Base-by-base conservation (phyloP, 306 rosid species). In the Senna tora region DNA sequence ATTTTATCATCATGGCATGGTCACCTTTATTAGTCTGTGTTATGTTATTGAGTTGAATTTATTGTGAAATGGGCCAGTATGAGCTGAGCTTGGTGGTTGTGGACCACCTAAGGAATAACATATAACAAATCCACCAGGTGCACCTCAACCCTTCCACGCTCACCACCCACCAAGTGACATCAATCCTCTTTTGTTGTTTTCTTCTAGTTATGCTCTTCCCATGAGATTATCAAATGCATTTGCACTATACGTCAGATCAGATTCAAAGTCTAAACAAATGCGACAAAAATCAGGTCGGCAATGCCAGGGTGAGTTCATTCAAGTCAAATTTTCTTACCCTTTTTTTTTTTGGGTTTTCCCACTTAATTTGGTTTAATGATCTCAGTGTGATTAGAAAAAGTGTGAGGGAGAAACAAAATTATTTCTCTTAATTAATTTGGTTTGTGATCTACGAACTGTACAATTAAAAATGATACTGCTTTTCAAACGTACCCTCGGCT, bases 1-100 rank as follows among this genome's bases (percentile, higher is more conserved):
- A 80, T 87, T 90, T 79, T 84, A 85, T 85, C 89, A 90, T 90
- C 81, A 82, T 84, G 78, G 58, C 81, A 82, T 84, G 78, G 58
- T 82, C 83, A 50, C 85, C 85, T 84, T 81, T 71, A 62, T 49
- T 42, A 54, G 15, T 13, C 12, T 50, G 0, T 5, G 61, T 63
- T 72, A 12, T 61, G 69, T 67, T 45, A 36, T 62, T 57, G 4
- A 71, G 19, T 58, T 57, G 4, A 71, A 19, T 58, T 43, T 43
- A 66, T 53, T 66, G 72, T 22, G 33, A 64, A 11, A 41, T 68
- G 33, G 49, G 32, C 66, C 67, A 76, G 63, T 46, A 47, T 70
- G 71, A 63, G 65, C 45, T 57, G 38, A 72, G 82, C 52, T 66
- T 75, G 60, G 82, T 81, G 60, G 80, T 19, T 76, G 87, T 83